Conservation (phyloP, 163 green algal species). For the Scenedesmus sp. region DNA sequence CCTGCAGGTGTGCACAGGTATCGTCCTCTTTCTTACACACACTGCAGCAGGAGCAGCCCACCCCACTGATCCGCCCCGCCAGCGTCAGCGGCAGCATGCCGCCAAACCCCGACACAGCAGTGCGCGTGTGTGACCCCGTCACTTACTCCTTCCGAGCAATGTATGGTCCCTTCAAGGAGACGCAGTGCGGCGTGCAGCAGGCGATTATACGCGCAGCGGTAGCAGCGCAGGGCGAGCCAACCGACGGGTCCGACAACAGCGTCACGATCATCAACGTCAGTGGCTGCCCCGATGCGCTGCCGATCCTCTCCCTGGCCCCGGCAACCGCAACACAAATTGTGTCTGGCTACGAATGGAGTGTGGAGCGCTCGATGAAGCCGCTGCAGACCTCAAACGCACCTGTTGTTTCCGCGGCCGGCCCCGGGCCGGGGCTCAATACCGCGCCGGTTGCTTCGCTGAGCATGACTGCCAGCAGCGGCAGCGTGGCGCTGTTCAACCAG, state of each 20-base stretch:
- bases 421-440: neutral
- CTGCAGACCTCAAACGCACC: neutral
- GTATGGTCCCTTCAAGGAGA: slow-evolving; percentile 9
- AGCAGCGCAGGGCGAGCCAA: neutral
- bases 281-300: slow-evolving; percentile 13
- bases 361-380: slow-evolving; percentile 24
- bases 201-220: neutral
- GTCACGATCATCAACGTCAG: slow-evolving; percentile 11
- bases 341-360: slow-evolving; percentile 3
- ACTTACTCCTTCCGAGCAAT: slow-evolving; percentile 10
- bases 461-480: neutral
- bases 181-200: slow-evolving; percentile 6
- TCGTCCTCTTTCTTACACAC: slow-evolving; percentile 7
- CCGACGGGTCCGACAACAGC: slow-evolving; percentile 14
- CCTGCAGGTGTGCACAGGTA: slow-evolving; percentile 17
- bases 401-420: slow-evolving; percentile 14
- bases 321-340: neutral
- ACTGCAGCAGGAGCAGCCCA: slow-evolving; percentile 1
- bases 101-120: neutral
- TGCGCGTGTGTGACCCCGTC: slow-evolving; percentile 14
- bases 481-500: slow-evolving; percentile 29
- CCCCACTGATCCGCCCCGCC: neutral
- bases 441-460: neutral
- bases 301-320: neutral
- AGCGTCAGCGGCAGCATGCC: neutral